Base-by-base conservation (phyloP, 1,284 basidiomycete species). In the Apiotrichum laibachii region DNA sequence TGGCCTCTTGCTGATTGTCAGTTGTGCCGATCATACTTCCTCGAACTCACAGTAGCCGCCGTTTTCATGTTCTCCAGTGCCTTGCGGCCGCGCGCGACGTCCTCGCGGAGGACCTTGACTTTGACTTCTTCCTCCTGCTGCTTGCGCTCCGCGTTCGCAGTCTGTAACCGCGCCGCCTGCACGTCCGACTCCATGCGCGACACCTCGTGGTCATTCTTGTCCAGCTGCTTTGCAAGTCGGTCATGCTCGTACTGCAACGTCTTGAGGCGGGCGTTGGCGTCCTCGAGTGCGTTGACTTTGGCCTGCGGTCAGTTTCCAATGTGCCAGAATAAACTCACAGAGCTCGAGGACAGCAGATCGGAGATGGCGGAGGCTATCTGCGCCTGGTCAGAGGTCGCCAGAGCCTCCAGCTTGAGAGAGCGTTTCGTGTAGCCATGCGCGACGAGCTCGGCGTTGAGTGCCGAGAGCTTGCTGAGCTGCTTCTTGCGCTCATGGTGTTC, bases 161-260 rank as follows among this genome's bases (percentile, higher is more conserved):
- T 91, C 86, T 53, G 88, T 83, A 59, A 82, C 85, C 40, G 85
- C 85, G n/a, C 85, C 80, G 53, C 80, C 81, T 59, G 86, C 83
- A 65, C 18, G 76, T 83, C 50, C 82, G 82, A 21, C 79, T 77
- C 54, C 79, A 81, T 72, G 87, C 62, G 54, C 2, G 60, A 50
- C 33, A 62, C 61, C 2, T 59, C 46, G 1, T 45, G 59, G 34
- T 64, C 61, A 5, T 61, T 33, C 40, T 53, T 50, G n/a, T 52
- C 57, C 18, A 50, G 82, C 81, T 88, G 85, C 18, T 84, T 83
- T 40, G 78, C 76, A 48, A 92, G 80, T 1, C 91, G 84, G 68
- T 93, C 90, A 60, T 90, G 82, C 68, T 95, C 92, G 64, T 94
- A 93, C 11, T 85, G 83, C 3, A 92, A 77, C 0, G 88, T 91